phyloP scores from a whole-genome alignment of 1,284 basidiomycete species.

The Amylostereum areolatum region DNA sequence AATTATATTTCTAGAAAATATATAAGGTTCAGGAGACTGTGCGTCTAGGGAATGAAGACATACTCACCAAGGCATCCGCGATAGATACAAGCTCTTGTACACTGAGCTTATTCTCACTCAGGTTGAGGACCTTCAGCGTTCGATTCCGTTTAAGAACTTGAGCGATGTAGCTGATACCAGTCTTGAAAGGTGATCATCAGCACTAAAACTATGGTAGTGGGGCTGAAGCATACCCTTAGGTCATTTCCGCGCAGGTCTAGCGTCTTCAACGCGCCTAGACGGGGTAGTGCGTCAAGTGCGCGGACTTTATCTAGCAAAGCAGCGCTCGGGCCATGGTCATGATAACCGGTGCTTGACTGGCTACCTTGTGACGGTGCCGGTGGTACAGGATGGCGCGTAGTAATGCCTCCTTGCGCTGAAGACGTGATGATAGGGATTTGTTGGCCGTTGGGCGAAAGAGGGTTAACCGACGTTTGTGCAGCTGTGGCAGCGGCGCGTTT shows the following conservation, averaged over 20 bases:
- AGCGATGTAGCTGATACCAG: constrained; percentile 84
- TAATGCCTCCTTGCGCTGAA: constrained; percentile 73
- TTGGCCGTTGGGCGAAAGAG: constrained; percentile 49
- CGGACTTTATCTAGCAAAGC: constrained; percentile 76
- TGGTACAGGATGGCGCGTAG: constrained; percentile 51
- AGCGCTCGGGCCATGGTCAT: constrained; percentile 57
- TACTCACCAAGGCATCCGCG: constrained; percentile 82
- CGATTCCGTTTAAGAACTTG: constrained; percentile 95
- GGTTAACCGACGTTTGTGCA: constrained; percentile 31
- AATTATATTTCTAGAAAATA: constrained; percentile 81
- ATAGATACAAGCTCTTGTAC: constrained; percentile 74
- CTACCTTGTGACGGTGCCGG: constrained; percentile 11
- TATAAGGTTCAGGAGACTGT: background rate
- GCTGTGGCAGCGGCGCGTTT: constrained; percentile 34
- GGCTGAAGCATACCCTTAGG: constrained; percentile 49
- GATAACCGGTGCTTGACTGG: constrained; percentile 4
- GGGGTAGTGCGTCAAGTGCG: constrained; percentile 78
- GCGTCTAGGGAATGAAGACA: background rate
- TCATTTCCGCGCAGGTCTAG: constrained; percentile 92
- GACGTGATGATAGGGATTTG: constrained; percentile 69
- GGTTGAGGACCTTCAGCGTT: constrained; percentile 89
- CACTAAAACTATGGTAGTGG: constrained; percentile 2
- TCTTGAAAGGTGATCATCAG: constrained; percentile 26
- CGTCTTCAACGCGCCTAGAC: constrained; percentile 81
- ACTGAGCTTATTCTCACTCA: constrained; percentile 92